phyloP scores from a whole-genome alignment of 2,329 filamentous ascomycete genomes.

The Bisporella sp. region DNA sequence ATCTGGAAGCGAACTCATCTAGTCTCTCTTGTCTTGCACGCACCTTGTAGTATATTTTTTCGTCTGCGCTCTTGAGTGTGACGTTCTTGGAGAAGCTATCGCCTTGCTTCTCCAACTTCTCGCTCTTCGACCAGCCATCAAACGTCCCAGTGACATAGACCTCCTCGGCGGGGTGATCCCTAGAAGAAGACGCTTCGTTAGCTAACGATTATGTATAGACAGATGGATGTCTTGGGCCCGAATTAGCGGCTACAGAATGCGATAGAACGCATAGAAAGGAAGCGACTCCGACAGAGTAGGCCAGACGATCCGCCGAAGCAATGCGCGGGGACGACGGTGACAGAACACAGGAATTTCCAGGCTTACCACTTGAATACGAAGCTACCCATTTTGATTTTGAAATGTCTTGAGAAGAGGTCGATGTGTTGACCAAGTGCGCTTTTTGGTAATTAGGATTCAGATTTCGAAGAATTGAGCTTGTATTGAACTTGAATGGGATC shows the following conservation, averaged over 20 bases:
- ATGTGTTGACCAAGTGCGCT: too few species aligned
- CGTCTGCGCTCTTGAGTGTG: slow-evolving; percentile 52
- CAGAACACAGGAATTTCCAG: background rate
- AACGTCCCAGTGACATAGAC: slow-evolving; percentile 96
- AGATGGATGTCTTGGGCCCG: too few species aligned
- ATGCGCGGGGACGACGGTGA: too few species aligned
- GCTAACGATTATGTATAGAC: background rate
- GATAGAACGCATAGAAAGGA: too few species aligned
- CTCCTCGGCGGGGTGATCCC: slow-evolving; percentile 74
- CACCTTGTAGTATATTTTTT: slow-evolving; percentile 95
- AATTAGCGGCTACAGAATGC: too few species aligned
- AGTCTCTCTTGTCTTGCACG: slow-evolving; percentile 19
- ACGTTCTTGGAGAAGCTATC: slow-evolving; percentile 76
- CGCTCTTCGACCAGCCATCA: slow-evolving; percentile 85
- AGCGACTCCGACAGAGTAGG: too few species aligned
- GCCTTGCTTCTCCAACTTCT: slow-evolving; percentile 72
- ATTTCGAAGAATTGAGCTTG: too few species aligned
- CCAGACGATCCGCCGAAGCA: too few species aligned
- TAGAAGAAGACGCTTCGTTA: slow-evolving; percentile 33
- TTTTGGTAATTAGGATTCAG: too few species aligned
- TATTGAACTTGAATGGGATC: too few species aligned
- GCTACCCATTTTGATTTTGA: slow-evolving; percentile 23
- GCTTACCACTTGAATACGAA: slow-evolving; percentile 32
- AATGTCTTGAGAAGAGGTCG: too few species aligned
- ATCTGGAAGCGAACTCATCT: background rate